Evolutionary conservation across 1,284 basidiomycete species (phyloP).

Genomic region (Sanghuangporus baumii): DNA sequence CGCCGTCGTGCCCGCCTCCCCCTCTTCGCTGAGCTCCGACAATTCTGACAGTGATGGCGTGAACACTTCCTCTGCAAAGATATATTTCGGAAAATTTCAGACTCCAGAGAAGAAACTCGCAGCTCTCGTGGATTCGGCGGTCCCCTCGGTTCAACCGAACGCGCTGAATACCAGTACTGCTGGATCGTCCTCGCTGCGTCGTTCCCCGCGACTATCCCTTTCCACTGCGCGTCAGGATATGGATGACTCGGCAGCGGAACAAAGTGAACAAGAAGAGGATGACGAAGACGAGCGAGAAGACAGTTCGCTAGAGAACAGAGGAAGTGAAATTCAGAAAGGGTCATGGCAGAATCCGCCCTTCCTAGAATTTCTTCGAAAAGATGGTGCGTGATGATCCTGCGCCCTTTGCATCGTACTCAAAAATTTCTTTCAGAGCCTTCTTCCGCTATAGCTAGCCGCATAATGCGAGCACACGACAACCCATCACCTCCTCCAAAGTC

Average conservation of each 20-base stretch:
- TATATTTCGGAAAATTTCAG: conserved; percentile 48
- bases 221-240: conserved; percentile 15
- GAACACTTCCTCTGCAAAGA: conserved; percentile 33
- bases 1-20: conserved; percentile 6
- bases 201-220: conserved; percentile 45
- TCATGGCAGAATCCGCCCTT: conserved; percentile 9
- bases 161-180: conserved; percentile 16
- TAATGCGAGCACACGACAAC: conserved; percentile 64
- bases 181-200: conserved; percentile 35
- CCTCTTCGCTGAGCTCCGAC: conserved; percentile 8
- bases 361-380: conserved; percentile 11
- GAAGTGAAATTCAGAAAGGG: not conserved
- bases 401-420: not conserved
- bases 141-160: conserved; percentile 27
- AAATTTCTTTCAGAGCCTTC: conserved; percentile 46
- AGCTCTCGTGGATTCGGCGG: conserved; percentile 24
- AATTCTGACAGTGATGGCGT: conserved; percentile 31
- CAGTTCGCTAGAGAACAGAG: not conserved
- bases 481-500: conserved; percentile 63
- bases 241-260: conserved; percentile 17
- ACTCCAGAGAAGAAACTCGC: conserved; percentile 50
- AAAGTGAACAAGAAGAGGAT: conserved; percentile 28
- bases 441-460: conserved; percentile 53
- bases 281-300: conserved; percentile 19
- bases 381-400: conserved; percentile 9